Percentiles rank a stretch among this genome's conserved stretches.
Conservation (phyloP, 2,329 filamentous ascomycete genomes). For the Rhytidhysteron rufulum region DNA sequence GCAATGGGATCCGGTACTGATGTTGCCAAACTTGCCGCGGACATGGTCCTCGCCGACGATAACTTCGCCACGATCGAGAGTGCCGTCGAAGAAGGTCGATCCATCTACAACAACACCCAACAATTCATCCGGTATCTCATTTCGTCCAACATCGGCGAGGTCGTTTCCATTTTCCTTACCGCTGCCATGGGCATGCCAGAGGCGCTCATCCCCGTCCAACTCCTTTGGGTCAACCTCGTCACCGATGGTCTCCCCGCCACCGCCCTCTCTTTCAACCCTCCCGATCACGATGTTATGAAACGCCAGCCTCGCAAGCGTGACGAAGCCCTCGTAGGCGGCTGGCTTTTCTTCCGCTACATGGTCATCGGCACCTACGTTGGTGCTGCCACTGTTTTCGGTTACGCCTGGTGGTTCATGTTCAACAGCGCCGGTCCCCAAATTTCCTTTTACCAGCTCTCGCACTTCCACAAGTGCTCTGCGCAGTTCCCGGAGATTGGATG, state of each 20-base stretch:
- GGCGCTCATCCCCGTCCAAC: conserved; percentile 91
- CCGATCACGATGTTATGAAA: conserved; percentile 98
- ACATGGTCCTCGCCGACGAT: conserved; percentile 98
- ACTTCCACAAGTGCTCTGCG: conserved; percentile 89
- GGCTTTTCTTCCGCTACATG: conserved; percentile 97
- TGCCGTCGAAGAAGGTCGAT: conserved; percentile 93
- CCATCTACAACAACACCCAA: conserved; percentile 99
- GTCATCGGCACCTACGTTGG: conserved; percentile 95
- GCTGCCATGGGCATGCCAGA: conserved; percentile 96
- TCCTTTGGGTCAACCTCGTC: conserved; percentile 98
- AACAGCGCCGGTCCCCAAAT: conserved; percentile 88
- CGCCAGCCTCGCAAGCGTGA: conserved; percentile 86
- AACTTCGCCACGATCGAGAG: conserved; percentile 98
- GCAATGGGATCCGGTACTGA: conserved; percentile 98
- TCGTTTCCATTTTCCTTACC: conserved; percentile 97
- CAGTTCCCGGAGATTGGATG: conserved; percentile 89
- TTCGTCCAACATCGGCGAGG: conserved; percentile 98
- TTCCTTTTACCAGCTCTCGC: conserved; percentile 78
- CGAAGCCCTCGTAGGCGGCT: conserved; percentile 86
- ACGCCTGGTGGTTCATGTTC: conserved; percentile 99
- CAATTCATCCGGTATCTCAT: conserved; percentile 99
- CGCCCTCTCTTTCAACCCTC: conserved; percentile 93
- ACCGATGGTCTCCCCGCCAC: conserved; percentile 96
- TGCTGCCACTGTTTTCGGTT: conserved; percentile 89
- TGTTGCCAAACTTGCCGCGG: conserved; percentile 90